These are phyloP conservation scores for Trypanosoma theileri DNA, from an alignment of 208 protist species.

Conservation along the genomic window DNA sequence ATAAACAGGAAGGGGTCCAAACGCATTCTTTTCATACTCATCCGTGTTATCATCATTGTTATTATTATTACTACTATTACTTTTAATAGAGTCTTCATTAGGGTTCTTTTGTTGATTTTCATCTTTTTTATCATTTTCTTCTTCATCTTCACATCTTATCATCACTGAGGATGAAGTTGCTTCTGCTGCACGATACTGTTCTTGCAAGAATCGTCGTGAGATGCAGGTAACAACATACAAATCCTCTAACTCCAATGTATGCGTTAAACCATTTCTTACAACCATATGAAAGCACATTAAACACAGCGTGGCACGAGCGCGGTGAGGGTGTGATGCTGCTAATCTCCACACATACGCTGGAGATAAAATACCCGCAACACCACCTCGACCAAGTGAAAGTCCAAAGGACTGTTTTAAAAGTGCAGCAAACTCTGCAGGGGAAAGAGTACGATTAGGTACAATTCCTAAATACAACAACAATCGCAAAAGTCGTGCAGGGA, in stretches of 20 bases:
- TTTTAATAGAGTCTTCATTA: not conserved
- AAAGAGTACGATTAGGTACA: slow-evolving; percentile 41
- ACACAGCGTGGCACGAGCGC: slow-evolving; percentile 49
- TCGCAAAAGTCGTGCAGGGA: slow-evolving; percentile 26
- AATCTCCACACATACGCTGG: slow-evolving; percentile 65
- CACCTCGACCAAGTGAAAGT: slow-evolving; percentile 3
- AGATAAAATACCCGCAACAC: slow-evolving; percentile 48
- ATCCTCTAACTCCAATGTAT: slow-evolving; percentile 57
- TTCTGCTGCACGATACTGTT: slow-evolving; percentile 1
- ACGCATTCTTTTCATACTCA: not conserved
- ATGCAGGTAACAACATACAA: slow-evolving; percentile 63
- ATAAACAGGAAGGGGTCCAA: slow-evolving; percentile 7
- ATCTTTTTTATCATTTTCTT: too few species aligned
- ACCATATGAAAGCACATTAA: slow-evolving; percentile 61
- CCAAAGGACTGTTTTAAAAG: slow-evolving; percentile 45
- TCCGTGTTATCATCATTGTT: slow-evolving; percentile 10
- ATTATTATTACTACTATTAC: not conserved
- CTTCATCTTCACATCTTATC: not conserved
- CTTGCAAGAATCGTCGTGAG: slow-evolving; percentile 27
- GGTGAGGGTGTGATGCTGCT: slow-evolving; percentile 33
- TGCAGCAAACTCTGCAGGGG: slow-evolving; percentile 57
- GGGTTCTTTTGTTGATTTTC: too few species aligned
- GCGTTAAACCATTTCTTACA: slow-evolving; percentile 31
- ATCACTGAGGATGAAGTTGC: not conserved
- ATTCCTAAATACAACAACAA: slow-evolving; percentile 42